Evolutionary conservation across 2,329 filamentous ascomycete species (phyloP).

Genomic region (Fusarium sterilihyphosum): DNA sequence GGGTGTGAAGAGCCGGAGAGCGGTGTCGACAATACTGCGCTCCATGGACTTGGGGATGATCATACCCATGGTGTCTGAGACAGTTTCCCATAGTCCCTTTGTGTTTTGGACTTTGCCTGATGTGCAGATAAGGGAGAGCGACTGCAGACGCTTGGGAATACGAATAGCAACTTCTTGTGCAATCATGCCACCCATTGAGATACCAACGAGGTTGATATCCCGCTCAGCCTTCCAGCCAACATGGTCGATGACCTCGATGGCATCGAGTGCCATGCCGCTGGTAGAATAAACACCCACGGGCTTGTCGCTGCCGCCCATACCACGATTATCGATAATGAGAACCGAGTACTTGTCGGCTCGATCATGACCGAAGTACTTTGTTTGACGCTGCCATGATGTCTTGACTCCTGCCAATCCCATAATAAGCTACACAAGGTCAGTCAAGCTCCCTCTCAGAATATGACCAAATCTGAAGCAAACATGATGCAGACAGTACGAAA

Average conservation of each 20-base stretch:
- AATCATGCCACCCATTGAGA: conserved; percentile 93
- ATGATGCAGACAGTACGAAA: neutral
- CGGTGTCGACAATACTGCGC: conserved; percentile 70
- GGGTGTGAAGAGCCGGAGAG: conserved; percentile 71
- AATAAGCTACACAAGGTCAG: conserved; percentile 66
- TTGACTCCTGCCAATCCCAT: conserved; percentile 80
- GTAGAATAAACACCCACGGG: conserved; percentile 83
- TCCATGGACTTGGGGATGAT: conserved; percentile 78
- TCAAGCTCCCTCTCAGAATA: neutral
- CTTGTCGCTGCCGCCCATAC: conserved; percentile 82
- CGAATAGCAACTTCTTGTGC: conserved; percentile 77
- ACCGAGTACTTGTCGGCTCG: conserved; percentile 74
- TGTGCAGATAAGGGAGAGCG: conserved; percentile 70
- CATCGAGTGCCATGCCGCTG: conserved; percentile 83
- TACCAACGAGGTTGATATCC: conserved; percentile 75
- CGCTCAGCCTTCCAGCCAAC: conserved; percentile 70
- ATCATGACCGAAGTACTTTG: conserved; percentile 81
- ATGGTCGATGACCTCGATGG: conserved; percentile 74
- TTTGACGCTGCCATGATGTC: conserved; percentile 84
- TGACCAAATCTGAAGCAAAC: neutral
- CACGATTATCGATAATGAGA: conserved; percentile 84
- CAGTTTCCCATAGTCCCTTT: conserved; percentile 70
- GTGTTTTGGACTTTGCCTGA: conserved; percentile 70
- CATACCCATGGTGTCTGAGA: conserved; percentile 65
- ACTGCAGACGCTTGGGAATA: conserved; percentile 63